Evolutionary conservation across 139 green algal genomes (phyloP).

Genomic region (Picochlorum sp.): DNA sequence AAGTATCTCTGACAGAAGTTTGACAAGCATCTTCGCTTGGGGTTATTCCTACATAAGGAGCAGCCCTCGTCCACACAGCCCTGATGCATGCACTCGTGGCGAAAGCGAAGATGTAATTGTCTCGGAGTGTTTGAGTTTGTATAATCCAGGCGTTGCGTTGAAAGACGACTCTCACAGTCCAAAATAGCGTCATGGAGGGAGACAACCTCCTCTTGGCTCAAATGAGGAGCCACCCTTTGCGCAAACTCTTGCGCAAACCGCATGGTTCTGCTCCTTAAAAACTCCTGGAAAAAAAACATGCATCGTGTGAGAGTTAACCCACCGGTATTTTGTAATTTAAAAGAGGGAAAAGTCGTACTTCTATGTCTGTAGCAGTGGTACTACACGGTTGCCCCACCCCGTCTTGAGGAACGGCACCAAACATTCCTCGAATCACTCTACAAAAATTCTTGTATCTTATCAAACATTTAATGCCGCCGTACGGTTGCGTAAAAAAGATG

Average conservation of each 20-base stretch:
- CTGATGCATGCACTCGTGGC: constrained; percentile 43
- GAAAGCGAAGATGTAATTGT: background rate
- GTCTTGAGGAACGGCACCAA: too few relatives aligned
- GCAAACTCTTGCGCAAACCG: constrained; percentile 50
- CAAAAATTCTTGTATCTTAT: too few relatives aligned
- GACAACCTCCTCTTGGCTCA: constrained; percentile 40
- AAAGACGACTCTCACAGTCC: too few relatives aligned
- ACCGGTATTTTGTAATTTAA: too few relatives aligned
- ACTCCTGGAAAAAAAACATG: constrained; percentile 43
- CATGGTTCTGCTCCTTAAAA: constrained; percentile 42
- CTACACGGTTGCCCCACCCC: too few relatives aligned
- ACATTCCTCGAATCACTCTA: too few relatives aligned
- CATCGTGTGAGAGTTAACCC: too few relatives aligned
- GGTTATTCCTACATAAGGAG: constrained; percentile 81
- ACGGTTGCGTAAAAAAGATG: too few relatives aligned
- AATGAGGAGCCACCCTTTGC: constrained; percentile 24
- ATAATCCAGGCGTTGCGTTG: too few relatives aligned
- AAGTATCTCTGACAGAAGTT: constrained; percentile 75
- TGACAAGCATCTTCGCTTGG: constrained; percentile 63
- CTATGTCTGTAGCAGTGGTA: too few relatives aligned
- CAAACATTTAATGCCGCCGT: too few relatives aligned
- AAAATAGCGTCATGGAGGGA: constrained; percentile 12
- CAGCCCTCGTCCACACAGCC: constrained; percentile 79
- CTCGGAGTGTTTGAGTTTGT: background rate
- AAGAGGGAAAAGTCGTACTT: too few relatives aligned